Evolutionary conservation across 2,329 filamentous ascomycete species (phyloP), one percentile per base, ranked within the genome.

Genomic region (Aspergillus ochraceoroseus): DNA sequence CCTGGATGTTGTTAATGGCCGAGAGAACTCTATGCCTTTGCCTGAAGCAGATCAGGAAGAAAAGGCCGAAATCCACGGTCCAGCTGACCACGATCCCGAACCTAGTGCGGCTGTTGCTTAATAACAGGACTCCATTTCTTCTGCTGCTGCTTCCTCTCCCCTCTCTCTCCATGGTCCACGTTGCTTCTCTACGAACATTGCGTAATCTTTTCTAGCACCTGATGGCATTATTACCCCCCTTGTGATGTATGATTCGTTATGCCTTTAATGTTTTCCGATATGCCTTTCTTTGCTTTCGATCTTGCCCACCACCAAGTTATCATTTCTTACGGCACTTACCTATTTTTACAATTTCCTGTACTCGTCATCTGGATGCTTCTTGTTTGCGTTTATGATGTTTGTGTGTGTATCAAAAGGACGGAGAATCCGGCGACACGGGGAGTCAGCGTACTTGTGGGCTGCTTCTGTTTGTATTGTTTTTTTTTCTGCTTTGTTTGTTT

Each of bases 1-100:
- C 14, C 58, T 70, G 9, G 60, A 66, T 42, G 66, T 62, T 17
- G 62, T 63, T 44, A 63, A 64, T 28, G 59, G 56, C 12, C 59
- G 59, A 17, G 63, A 62, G 29, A 54, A 54, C 27, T 55, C 59
- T 15, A 52, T 53, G 5, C 57, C 61, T n/a, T 42, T 55, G 15
- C 44, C 54, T 19, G 56, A 58, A 4, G 56, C 54, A 7, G 49
- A 50, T 9, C 41, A 43, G 25, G 52, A 46, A 14, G 53, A 46
- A 14, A 58, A 52, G 35, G 52, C 47, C 18, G 49, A 48, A 19
- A 43, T 41, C 9, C 57, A 59, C 28, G 48, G 50, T 32, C 52
- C 55, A 14, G 44, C 20, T 14, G 43, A 48, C 18, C 32, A 26
- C 3, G 46, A 42, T 11, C 39, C 35, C 22, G 43, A 37, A 26